Conservation (phyloP, 148 eudicot genomes). For the Dianthus caryophyllus region DNA sequence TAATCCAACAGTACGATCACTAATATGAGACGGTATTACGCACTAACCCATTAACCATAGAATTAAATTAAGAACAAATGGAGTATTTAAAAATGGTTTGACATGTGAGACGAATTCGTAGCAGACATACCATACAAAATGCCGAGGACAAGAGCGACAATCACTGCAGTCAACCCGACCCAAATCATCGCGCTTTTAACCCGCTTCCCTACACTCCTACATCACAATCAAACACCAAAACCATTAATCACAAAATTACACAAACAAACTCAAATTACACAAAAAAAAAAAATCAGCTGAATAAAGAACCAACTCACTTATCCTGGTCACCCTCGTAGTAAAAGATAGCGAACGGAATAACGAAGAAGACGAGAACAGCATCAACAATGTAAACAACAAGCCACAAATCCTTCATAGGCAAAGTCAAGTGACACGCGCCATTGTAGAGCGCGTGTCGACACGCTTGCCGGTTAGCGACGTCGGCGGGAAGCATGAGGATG, state of each 20-base stretch:
- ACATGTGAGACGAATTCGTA: too few species aligned
- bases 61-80: not conserved
- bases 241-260: conserved; percentile 1
- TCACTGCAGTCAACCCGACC: conserved; percentile 69
- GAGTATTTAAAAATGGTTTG: too few species aligned
- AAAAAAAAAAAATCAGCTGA: not conserved
- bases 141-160: conserved; percentile 81
- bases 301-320: conserved; percentile 40
- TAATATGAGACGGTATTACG: not conserved
- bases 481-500: conserved; percentile 93
- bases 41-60: not conserved
- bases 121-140: conserved; percentile 70
- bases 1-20: not conserved
- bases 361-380: conserved; percentile 80
- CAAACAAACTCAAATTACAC: not conserved
- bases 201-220: conserved; percentile 74
- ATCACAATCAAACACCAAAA: conserved; percentile 6
- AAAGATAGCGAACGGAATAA: conserved; percentile 93
- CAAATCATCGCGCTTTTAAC: conserved; percentile 69
- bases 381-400: conserved; percentile 73
- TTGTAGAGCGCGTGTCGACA: conserved; percentile 85
- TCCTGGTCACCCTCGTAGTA: conserved; percentile 99
- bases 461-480: conserved; percentile 94
- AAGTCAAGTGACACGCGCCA: conserved; percentile 84
- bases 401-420: conserved; percentile 97